Base-by-base conservation (phyloP, 371 early-diverging fungal species). In the Umbelopsis sp. region DNA sequence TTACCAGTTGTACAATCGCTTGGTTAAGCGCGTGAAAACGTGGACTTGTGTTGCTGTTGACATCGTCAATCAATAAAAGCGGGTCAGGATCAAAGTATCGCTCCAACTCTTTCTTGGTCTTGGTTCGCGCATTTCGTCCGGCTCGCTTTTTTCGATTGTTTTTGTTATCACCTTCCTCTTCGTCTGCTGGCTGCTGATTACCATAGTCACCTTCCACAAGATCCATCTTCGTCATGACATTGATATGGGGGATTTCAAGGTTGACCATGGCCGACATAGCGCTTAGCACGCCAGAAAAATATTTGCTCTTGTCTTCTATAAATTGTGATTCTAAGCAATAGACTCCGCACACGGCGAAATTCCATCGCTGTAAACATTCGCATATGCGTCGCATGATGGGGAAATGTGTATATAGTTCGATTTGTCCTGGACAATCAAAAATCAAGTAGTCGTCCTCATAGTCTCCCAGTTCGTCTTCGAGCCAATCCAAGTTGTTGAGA, bases 381-480 rank as follows among this genome's bases (percentile, higher is more conserved):
- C 95, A 91, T 46, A 99, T 66, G 16, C 87, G 86, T 57, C 87
- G 87, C 93, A 99, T 97, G 64, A 97, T 92, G 18, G 94, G 92
- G 50, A 96, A 94, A 77, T 99, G 99, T n/a, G 99, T 97, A 81
- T 99, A 99, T 48, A 99, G 87, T 80, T 99, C 99, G 66, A 99
- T 97, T 81, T 99, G 99, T 6, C 95, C 99, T n/a, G 99, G 99
- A 74, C 99, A 99, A 79, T 99, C 99, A 69, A 99, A 91, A 50
- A 99, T 92, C 64, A 99, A 81, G 74, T 96, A 99, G 69, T 98
- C 97, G 73, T 98, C 97, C 52, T 95, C 93, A 71, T 89, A 96
- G 65, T 91, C 87, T 6, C 92, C 92, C 16, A 96, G 81, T 75
- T 96, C 95, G 62, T 98, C 94, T 78, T 97, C 96, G 10, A 99